phyloP scores from a whole-genome alignment of 306 rosid species.

The Rubus idaeus region DNA sequence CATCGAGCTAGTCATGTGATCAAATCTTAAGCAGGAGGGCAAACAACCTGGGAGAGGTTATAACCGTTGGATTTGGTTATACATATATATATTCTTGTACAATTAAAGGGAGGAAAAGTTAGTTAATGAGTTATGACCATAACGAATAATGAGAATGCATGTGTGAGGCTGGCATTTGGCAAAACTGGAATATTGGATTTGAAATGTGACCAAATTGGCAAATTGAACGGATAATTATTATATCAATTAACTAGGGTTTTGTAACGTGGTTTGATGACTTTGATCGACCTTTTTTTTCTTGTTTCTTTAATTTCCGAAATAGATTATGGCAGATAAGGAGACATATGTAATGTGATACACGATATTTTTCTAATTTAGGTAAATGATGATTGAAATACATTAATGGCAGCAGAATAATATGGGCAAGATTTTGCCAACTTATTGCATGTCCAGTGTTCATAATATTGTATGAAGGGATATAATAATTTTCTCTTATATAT shows the following conservation, averaged over 20 bases:
- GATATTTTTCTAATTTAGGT: slow-evolving; percentile 13
- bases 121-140: slow-evolving; percentile 1
- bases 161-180: slow-evolving; percentile 9
- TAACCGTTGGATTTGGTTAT: slow-evolving; percentile 23
- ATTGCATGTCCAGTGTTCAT: slow-evolving; percentile 7
- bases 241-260: neutral
- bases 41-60: slow-evolving; percentile 23
- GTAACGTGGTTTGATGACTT: slow-evolving; percentile 7
- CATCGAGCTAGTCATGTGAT: slow-evolving; percentile 27
- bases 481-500: neutral
- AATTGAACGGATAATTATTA: neutral
- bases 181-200: neutral
- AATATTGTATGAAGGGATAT: neutral
- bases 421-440: slow-evolving; percentile 39
- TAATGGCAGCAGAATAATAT: slow-evolving; percentile 16
- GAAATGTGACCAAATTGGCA: neutral
- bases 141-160: neutral
- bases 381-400: slow-evolving; percentile 14
- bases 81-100: neutral
- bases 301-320: neutral
- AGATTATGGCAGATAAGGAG: neutral
- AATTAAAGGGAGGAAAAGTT: slow-evolving; percentile 1
- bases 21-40: slow-evolving; percentile 8
- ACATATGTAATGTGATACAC: neutral
- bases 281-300: neutral